A percentile compares a stretch with the other conserved stretches of the same genome.
Evolutionary conservation across 2,329 filamentous ascomycete species (phyloP).

Genomic region (Talaromyces funiculosus): DNA sequence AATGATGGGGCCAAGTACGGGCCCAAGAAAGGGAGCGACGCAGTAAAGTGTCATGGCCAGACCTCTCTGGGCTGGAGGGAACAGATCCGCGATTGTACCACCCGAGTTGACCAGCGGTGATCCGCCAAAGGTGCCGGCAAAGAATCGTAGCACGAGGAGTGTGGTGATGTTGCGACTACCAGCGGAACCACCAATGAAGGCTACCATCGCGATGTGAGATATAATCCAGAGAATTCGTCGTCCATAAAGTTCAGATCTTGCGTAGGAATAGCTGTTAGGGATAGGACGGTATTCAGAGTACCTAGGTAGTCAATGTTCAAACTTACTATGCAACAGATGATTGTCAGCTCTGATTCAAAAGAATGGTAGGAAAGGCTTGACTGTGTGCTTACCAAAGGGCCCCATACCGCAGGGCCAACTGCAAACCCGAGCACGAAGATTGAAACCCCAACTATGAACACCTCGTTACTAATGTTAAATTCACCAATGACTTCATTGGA

Average conservation of each 20-base stretch:
- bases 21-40: conserved; percentile 42
- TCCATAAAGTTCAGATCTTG: conserved; percentile 12
- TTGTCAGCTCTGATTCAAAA: no score
- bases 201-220: conserved; percentile 51
- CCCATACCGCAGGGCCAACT: conserved; percentile 32
- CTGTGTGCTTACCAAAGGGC: conserved; percentile 10
- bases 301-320: background rate
- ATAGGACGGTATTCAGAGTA: background rate
- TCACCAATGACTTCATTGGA: conserved; percentile 20
- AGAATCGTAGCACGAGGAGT: conserved; percentile 57
- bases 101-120: conserved; percentile 43
- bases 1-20: conserved; percentile 48
- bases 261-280: background rate
- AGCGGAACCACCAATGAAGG: conserved; percentile 54
- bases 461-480: conserved; percentile 26
- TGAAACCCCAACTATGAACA: conserved; percentile 28
- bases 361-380: no score
- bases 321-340: background rate
- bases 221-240: conserved; percentile 51
- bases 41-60: conserved; percentile 40
- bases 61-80: conserved; percentile 36
- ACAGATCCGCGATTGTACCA: conserved; percentile 46
- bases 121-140: conserved; percentile 41
- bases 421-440: conserved; percentile 31
- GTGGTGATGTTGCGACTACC: conserved; percentile 52